A percentile compares a stretch with the other conserved stretches of the same genome.
These are phyloP conservation scores for Mucor lusitanicus DNA, from an alignment of 371 early-diverging fungal genomes.

Conservation along the genomic window DNA sequence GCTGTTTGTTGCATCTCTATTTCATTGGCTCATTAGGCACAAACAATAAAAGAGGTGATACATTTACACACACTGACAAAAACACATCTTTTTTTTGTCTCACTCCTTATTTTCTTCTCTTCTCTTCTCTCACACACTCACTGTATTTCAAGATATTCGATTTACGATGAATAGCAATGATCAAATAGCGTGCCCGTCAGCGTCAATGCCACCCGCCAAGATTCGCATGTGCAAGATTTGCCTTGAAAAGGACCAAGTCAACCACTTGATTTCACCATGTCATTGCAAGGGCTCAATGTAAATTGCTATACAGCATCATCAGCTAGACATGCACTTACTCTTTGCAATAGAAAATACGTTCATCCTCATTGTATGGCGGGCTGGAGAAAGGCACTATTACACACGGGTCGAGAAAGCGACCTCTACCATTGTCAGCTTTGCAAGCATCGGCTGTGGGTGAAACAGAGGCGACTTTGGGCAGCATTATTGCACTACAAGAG, in stretches of 20 bases:
- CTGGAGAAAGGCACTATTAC: constrained; percentile 46
- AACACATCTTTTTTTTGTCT: not conserved
- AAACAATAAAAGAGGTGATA: not conserved
- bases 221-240: constrained; percentile 52
- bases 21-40: not conserved
- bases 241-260: constrained; percentile 47
- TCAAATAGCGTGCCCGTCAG: not conserved
- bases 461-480: constrained; percentile 26
- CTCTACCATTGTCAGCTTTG: constrained; percentile 44
- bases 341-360: constrained; percentile 50
- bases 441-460: constrained; percentile 27
- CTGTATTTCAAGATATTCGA: not conserved
- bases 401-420: constrained; percentile 33
- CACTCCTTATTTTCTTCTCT: not conserved
- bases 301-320: not conserved
- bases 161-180: not conserved
- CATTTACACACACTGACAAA: constrained; percentile 3
- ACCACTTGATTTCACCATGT: constrained; percentile 55
- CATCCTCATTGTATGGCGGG: constrained; percentile 59
- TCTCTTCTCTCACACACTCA: not conserved
- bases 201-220: not conserved
- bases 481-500: constrained; percentile 36
- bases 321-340: not conserved
- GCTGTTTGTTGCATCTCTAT: not conserved
- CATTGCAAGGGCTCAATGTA: constrained; percentile 62